Evolutionary conservation across 495 filamentous ascomycete species (phyloP).

Genomic region (Lepidopterella palustris): DNA sequence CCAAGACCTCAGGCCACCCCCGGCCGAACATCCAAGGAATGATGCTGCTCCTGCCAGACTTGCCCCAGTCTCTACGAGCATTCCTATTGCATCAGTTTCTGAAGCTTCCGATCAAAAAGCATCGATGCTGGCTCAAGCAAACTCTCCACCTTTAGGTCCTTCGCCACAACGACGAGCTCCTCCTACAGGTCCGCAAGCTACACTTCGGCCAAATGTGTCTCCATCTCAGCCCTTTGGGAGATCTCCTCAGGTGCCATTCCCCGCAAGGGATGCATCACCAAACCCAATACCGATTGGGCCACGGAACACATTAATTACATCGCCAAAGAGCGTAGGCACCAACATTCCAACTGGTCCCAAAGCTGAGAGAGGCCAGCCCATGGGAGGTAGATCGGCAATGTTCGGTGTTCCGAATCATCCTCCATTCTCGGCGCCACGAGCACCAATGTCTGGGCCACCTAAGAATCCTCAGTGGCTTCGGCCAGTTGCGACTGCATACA

Average conservation of each 20-base stretch:
- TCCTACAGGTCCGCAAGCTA: conserved; percentile 22
- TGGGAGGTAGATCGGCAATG: conserved; percentile 19
- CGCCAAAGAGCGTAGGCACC: conserved; percentile 29
- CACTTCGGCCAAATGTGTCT: conserved; percentile 24
- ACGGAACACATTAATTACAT: conserved; percentile 26
- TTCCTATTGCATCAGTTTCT: neutral
- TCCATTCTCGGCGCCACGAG: conserved; percentile 20
- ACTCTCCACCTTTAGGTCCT: conserved; percentile 15
- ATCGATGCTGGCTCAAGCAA: conserved; percentile 5
- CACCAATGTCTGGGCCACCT: conserved; percentile 5
- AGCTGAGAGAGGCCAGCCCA: conserved; percentile 29
- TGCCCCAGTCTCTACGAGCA: neutral
- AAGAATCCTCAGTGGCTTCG: conserved; percentile 35
- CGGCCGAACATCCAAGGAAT: conserved; percentile 6
- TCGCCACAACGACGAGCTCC: conserved; percentile 15
- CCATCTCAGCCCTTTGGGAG: conserved; percentile 24
- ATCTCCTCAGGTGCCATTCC: conserved; percentile 10
- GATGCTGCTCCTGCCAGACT: conserved; percentile 8
- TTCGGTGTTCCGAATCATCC: conserved; percentile 27
- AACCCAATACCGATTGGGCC: conserved; percentile 27
- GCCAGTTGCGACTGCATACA: conserved; percentile 16
- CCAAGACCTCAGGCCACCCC: conserved; percentile 7
- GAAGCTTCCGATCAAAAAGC: conserved; percentile 14
- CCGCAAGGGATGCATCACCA: conserved; percentile 18
- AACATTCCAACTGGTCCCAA: conserved; percentile 39